Base-by-base conservation (phyloP, 2,329 filamentous ascomycete genomes). In the Emericellopsis cladophorae region DNA sequence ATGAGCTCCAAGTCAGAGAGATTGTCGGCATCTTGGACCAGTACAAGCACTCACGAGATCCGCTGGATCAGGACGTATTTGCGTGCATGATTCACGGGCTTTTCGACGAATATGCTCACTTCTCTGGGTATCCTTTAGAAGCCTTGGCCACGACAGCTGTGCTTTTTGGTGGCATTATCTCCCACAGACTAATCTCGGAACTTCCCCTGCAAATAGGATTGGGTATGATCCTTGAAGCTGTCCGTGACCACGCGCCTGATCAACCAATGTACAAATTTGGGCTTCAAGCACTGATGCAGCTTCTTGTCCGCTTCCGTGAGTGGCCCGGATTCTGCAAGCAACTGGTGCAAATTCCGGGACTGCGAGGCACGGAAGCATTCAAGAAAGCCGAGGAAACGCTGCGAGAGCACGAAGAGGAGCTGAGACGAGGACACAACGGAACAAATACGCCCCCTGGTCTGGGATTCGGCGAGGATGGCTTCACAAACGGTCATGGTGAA, bases 181-280 rank as follows among this genome's bases (percentile, higher is more conserved):
- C 89, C 40, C 92, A 87, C 63, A 88, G 89, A 53, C 73, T 98
- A 7, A 84, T 98, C 39, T 87, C 88, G 6, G 83, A 88, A 34
- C 76, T 98, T 15, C 87, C 92, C 4, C 76, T 96, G 29, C 88
- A 95, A 55, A 88, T 95, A 42, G 92, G 86, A n/a, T 68, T 96
- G 14, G 88, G 85, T 14, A 95, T 98, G 87, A 94, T 98, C 47
- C 68, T 96, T n/a, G 89, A 98, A 58, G 87, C 92, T 11, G 88
- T 98, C 21, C 76, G 86, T 48, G 88, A 95, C 47, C 86, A 92
- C 52, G 66, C 74, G 26, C 78, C 84, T 1, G 84, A 93, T 26
- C 80, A 89, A 45, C 80, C 86, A 1, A 96, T 98, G 92, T 96
- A 92, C 67, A 95, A 95, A 53, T 98, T 98, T 56, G 92, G 93